These are phyloP conservation scores for Sisymbrium altissimum DNA, from an alignment of 345 rosid genomes.

Conservation along the genomic window DNA sequence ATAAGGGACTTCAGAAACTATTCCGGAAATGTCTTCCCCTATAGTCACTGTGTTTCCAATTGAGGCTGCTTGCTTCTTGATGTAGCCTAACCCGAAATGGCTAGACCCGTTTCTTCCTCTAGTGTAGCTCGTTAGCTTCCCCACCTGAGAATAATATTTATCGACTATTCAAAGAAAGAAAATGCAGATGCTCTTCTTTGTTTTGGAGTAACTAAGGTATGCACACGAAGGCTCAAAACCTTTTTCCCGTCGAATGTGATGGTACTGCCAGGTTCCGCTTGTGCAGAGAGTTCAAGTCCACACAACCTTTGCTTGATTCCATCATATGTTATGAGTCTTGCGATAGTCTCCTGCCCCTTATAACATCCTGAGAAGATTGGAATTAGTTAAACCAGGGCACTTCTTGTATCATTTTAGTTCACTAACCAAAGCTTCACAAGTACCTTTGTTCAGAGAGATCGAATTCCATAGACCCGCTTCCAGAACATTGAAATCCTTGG, in stretches of 20 bases:
- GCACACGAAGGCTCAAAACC: conserved; percentile 34
- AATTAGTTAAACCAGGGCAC: conserved; percentile 1
- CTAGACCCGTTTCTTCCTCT: conserved; percentile 40
- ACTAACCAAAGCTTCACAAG: background rate
- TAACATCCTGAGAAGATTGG: conserved; percentile 61
- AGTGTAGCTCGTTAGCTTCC: conserved; percentile 76
- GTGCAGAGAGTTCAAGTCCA: conserved; percentile 70
- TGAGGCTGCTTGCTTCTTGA: conserved; percentile 51
- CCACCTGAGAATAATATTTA: conserved; percentile 44
- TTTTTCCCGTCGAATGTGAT: conserved; percentile 62
- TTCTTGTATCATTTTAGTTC: conserved; percentile 6
- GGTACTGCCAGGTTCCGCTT: conserved; percentile 69
- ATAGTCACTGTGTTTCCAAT: conserved; percentile 51
- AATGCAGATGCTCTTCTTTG: background rate
- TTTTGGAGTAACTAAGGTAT: background rate
- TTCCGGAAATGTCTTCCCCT: conserved; percentile 56
- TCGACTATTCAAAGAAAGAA: background rate
- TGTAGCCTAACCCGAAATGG: conserved; percentile 76
- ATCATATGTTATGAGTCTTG: conserved; percentile 81
- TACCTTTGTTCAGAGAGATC: conserved; percentile 83
- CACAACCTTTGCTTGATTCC: conserved; percentile 81
- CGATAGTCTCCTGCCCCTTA: conserved; percentile 88
- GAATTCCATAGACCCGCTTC: conserved; percentile 95
- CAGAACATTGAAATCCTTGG: conserved; percentile 73
- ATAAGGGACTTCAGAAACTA: conserved; percentile 58